Evolutionary conservation across 2,329 filamentous ascomycete genomes (phyloP).

Genomic region (Bimuria novae-zelandiae): DNA sequence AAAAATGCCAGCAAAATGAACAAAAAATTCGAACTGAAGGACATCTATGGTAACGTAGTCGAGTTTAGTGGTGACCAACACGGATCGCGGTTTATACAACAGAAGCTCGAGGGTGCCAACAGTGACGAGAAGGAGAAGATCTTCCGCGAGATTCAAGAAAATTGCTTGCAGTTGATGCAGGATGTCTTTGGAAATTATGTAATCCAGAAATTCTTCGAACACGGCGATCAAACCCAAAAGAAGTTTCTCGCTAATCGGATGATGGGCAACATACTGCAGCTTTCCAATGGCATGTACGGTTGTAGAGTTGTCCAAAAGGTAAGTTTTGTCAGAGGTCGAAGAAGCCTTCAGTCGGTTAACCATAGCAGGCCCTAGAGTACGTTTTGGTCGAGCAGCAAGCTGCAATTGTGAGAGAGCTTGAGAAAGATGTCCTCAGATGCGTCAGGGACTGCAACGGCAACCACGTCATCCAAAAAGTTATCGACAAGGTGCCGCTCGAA

Average conservation of each 20-base stretch:
- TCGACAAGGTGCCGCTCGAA: constrained; percentile 76
- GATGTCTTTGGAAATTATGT: constrained; percentile 99
- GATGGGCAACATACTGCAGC: constrained; percentile 77
- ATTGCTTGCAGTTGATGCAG: constrained; percentile 87
- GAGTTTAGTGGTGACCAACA: constrained; percentile 97
- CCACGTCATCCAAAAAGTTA: constrained; percentile 93
- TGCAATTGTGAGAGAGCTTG: constrained; percentile 79
- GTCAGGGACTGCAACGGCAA: constrained; percentile 92
- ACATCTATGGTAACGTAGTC: constrained; percentile 85
- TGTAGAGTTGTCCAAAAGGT: constrained; percentile 97
- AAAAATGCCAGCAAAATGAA: constrained; percentile 73
- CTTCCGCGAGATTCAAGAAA: constrained; percentile 83
- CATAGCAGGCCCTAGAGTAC: constrained; percentile 76
- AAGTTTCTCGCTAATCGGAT: constrained; percentile 82
- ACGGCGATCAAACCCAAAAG: constrained; percentile 93
- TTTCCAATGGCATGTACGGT: constrained; percentile 89
- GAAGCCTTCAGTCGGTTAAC: constrained; percentile 20
- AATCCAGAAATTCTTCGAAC: constrained; percentile 96
- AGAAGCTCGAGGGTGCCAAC: constrained; percentile 88
- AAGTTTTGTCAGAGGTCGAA: constrained; percentile 12
- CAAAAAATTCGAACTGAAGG: constrained; percentile 80
- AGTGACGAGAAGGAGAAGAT: constrained; percentile 94
- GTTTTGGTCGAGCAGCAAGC: constrained; percentile 91
- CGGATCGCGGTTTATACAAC: constrained; percentile 93
- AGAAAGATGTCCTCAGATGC: constrained; percentile 74